These are phyloP conservation scores for Xylaria sp. DNA, from an alignment of 2,329 filamentous ascomycete genomes.

Conservation along the genomic window DNA sequence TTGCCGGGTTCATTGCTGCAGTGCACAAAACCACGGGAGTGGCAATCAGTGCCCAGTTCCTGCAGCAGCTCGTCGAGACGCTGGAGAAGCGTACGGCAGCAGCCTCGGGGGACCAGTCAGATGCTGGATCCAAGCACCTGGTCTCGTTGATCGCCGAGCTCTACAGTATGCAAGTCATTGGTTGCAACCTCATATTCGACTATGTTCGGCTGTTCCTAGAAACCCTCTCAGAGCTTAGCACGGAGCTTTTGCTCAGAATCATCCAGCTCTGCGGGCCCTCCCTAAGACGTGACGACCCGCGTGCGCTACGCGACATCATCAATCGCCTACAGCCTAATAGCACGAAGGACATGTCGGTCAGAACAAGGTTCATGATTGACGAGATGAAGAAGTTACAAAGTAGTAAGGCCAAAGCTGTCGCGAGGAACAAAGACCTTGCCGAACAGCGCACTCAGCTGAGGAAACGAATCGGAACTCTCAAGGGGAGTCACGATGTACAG, in stretches of 20 bases:
- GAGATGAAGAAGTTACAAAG: conserved; percentile 94
- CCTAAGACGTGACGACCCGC: conserved; percentile 86
- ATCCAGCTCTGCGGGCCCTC: conserved; percentile 83
- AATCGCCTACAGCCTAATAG: conserved; percentile 76
- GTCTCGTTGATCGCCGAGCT: conserved; percentile 83
- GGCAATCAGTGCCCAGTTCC: conserved; percentile 86
- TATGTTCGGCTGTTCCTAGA: conserved; percentile 80
- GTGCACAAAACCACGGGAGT: conserved; percentile 86
- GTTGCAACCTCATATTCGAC: conserved; percentile 85
- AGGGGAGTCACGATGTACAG: conserved; percentile 61
- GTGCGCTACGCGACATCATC: conserved; percentile 87
- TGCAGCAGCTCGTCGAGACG: conserved; percentile 77
- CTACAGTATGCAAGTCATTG: conserved; percentile 90
- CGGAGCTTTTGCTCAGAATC: conserved; percentile 84
- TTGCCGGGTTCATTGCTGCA: conserved; percentile 87
- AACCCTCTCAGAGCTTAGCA: conserved; percentile 81
- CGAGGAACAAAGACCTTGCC: conserved; percentile 71
- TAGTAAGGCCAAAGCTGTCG: conserved; percentile 82
- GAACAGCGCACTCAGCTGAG: conserved; percentile 90
- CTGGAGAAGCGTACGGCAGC: conserved; percentile 70
- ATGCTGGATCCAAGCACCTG: conserved; percentile 57
- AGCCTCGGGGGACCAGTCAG: conserved; percentile 44
- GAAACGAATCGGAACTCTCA: conserved; percentile 82
- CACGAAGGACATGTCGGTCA: conserved; percentile 75
- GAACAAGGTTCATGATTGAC: conserved; percentile 97